Conservation (phyloP, 75 land plant genomes). For the Pinus taeda region DNA sequence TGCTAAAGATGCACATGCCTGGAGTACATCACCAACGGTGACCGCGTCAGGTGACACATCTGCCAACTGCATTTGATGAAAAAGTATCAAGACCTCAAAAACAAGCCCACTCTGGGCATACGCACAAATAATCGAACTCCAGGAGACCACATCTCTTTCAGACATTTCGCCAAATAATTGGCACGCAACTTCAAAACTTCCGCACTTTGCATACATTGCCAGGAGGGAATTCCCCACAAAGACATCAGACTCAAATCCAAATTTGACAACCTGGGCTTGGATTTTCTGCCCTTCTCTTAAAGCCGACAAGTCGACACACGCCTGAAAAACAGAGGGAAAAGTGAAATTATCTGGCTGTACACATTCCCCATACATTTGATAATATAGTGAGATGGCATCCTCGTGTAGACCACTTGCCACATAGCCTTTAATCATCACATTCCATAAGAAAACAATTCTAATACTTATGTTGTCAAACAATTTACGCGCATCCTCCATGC, state of each 20-base stretch:
- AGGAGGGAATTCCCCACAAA: constrained; percentile 13
- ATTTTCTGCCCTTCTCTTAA: not conserved
- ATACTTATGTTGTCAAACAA: constrained; percentile 11
- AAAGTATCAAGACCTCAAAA: constrained; percentile 15
- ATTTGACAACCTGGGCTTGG: too few relatives aligned
- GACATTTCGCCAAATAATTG: constrained; percentile 8
- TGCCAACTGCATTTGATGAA: constrained; percentile 11
- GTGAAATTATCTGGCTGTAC: constrained; percentile 23
- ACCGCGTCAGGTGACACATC: constrained; percentile 13
- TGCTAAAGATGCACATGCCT: constrained; percentile 19
- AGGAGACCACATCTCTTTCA: constrained; percentile 9
- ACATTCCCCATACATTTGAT: constrained; percentile 13
- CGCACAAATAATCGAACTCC: constrained; percentile 25
- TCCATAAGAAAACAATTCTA: constrained; percentile 33
- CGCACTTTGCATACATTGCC: constrained; percentile 13
- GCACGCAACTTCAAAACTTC: constrained; percentile 1
- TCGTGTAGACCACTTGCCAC: constrained; percentile 19
- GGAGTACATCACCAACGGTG: constrained; percentile 9
- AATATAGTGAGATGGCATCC: constrained; percentile 12
- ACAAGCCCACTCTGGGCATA: constrained; percentile 14
- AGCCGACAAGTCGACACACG: constrained; percentile 1
- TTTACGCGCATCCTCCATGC: constrained; percentile 15
- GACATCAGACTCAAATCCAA: too few relatives aligned
- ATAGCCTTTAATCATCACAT: constrained; percentile 28
- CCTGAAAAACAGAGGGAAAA: constrained; percentile 17